A percentile compares a stretch with the other conserved stretches of the same genome.
Evolutionary conservation across 257 asterid species (phyloP).

Genomic region (Primulina tabacum): DNA sequence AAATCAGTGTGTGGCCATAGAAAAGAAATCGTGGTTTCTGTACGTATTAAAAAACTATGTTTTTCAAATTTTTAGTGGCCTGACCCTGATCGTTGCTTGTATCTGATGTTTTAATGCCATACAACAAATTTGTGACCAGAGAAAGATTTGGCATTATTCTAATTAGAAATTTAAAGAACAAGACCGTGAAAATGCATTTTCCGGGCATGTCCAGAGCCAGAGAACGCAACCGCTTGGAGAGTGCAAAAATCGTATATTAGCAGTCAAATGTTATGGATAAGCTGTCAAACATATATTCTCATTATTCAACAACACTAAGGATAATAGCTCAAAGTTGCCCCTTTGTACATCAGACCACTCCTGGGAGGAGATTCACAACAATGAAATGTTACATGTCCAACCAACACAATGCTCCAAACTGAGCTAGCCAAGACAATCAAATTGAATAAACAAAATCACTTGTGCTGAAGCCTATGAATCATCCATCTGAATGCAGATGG

Average conservation of each 20-base stretch:
- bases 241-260: too few relatives aligned
- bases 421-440: constrained; percentile 7
- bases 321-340: not conserved
- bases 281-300: not conserved
- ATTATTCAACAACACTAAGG: not conserved
- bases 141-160: not conserved
- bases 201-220: not conserved
- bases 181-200: too few relatives aligned
- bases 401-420: not conserved
- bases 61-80: too few relatives aligned
- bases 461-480: constrained; percentile 20
- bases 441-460: not conserved
- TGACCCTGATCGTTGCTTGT: not conserved
- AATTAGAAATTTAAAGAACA: too few relatives aligned
- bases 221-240: not conserved
- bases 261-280: too few relatives aligned
- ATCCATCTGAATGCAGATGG: constrained; percentile 19
- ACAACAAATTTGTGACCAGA: not conserved
- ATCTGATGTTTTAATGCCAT: not conserved
- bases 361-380: not conserved
- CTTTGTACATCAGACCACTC: not conserved
- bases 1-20: constrained; percentile 72
- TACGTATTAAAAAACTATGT: too few relatives aligned
- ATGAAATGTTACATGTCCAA: not conserved
- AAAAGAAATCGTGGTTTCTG: constrained; percentile 17